A percentile compares a stretch with the other conserved stretches of the same genome.
Evolutionary conservation across 352 stramenopile genomes (phyloP).

Genomic region (Phytophthora parvispora): DNA sequence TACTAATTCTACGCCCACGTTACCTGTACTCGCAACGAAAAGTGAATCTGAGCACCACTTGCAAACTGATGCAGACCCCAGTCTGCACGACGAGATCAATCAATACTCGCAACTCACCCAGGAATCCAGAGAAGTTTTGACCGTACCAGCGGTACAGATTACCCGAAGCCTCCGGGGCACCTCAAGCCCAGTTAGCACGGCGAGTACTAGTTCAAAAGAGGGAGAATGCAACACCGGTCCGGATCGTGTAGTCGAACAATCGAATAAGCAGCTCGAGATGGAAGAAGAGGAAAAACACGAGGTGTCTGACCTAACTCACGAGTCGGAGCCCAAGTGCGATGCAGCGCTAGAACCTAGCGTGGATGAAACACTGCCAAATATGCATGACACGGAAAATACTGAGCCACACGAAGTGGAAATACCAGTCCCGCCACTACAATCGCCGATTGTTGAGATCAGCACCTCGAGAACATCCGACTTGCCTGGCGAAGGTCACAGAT

Average conservation of each 20-base stretch:
- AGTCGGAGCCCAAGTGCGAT: neutral
- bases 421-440: neutral
- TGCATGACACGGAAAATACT: neutral
- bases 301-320: neutral
- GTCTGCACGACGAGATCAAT: neutral
- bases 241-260: neutral
- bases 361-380: neutral
- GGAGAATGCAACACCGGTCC: neutral
- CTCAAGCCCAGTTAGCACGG: neutral
- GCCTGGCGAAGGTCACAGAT: neutral
- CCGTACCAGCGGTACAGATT: conserved; percentile 3
- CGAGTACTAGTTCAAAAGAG: neutral
- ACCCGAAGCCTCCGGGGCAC: conserved; percentile 10
- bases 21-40: neutral
- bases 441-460: conserved; percentile 20
- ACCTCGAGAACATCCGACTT: conserved; percentile 3
- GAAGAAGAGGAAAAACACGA: neutral
- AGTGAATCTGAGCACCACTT: neutral
- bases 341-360: neutral
- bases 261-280: neutral
- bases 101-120: neutral
- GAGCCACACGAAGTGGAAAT: neutral
- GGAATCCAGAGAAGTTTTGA: neutral
- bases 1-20: neutral
- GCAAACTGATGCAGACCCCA: neutral